Conservation (phyloP, 2,329 filamentous ascomycete species). For the Colletotrichum gigasporum region DNA sequence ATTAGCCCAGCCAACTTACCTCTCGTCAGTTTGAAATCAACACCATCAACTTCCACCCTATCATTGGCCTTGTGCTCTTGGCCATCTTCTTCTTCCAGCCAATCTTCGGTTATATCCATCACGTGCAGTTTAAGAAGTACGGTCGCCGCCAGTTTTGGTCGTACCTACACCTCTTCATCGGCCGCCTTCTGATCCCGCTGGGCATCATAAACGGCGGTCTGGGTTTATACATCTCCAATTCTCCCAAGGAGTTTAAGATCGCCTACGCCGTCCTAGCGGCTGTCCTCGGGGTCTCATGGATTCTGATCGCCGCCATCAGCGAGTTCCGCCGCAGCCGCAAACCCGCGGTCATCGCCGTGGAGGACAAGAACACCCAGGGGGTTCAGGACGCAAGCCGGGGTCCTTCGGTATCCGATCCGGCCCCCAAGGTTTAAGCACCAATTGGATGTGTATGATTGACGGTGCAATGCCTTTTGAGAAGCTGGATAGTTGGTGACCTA, state of each 20-base stretch:
- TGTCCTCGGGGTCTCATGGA: slow-evolving; percentile 49
- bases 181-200: slow-evolving; percentile 48
- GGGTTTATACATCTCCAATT: slow-evolving; percentile 49
- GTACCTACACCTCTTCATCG: slow-evolving; percentile 53
- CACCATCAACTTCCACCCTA: slow-evolving; percentile 51
- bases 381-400: not conserved
- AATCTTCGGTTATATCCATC: slow-evolving; percentile 52
- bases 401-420: slow-evolving; percentile 6
- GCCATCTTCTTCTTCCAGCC: slow-evolving; percentile 51
- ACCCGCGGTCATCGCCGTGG: slow-evolving; percentile 14
- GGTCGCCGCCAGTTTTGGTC: slow-evolving; percentile 51
- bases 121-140: slow-evolving; percentile 48
- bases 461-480: too few relatives aligned
- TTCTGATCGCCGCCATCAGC: slow-evolving; percentile 41
- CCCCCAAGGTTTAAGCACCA: slow-evolving; percentile 2
- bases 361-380: slow-evolving; percentile 11
- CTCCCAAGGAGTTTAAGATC: slow-evolving; percentile 37
- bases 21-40: slow-evolving; percentile 40
- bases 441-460: too few relatives aligned
- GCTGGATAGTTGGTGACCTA: too few relatives aligned
- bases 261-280: slow-evolving; percentile 51
- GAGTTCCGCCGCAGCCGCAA: slow-evolving; percentile 40
- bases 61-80: slow-evolving; percentile 56
- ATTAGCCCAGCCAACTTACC: not conserved
- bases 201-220: slow-evolving; percentile 57